These are phyloP conservation scores for Backusella parvicylindrica DNA, from an alignment of 192 early-diverging fungal species.

Conservation along the genomic window DNA sequence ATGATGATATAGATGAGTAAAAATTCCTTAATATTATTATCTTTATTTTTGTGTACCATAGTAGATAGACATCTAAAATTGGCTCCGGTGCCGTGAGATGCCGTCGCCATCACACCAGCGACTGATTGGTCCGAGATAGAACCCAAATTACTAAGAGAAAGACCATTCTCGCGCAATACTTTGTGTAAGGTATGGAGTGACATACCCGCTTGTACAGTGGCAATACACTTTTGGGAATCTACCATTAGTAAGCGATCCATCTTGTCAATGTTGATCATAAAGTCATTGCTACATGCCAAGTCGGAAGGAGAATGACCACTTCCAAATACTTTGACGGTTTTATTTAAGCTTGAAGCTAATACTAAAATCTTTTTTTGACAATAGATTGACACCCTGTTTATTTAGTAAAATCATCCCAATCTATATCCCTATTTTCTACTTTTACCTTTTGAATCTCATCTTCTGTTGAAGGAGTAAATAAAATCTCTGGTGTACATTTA, in stretches of 20 bases:
- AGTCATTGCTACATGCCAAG: constrained; percentile 58
- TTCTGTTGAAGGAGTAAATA: constrained; percentile 59
- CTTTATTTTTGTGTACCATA: constrained; percentile 34
- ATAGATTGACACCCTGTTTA: not conserved
- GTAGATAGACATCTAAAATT: constrained; percentile 57
- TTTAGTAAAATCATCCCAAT: not conserved
- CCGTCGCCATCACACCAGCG: constrained; percentile 69
- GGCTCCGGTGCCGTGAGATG: constrained; percentile 70
- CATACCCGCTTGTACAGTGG: constrained; percentile 66
- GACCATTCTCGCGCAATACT: constrained; percentile 44
- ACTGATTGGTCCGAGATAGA: constrained; percentile 75
- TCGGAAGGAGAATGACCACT: constrained; percentile 77
- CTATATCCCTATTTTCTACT: not conserved
- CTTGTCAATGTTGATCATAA: constrained; percentile 69
- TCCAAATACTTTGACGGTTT: constrained; percentile 61
- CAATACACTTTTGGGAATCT: constrained; percentile 41
- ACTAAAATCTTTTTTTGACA: constrained; percentile 36
- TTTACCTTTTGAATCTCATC: constrained; percentile 55
- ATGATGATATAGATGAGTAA: no score
- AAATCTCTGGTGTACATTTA: constrained; percentile 49
- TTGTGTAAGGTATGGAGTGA: constrained; percentile 58
- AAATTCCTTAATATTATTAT: no score
- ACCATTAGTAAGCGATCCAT: constrained; percentile 52
- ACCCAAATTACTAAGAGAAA: constrained; percentile 68
- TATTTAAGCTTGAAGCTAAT: constrained; percentile 35